Conservation (phyloP, 345 rosid genomes). For the Linum lewisii region DNA sequence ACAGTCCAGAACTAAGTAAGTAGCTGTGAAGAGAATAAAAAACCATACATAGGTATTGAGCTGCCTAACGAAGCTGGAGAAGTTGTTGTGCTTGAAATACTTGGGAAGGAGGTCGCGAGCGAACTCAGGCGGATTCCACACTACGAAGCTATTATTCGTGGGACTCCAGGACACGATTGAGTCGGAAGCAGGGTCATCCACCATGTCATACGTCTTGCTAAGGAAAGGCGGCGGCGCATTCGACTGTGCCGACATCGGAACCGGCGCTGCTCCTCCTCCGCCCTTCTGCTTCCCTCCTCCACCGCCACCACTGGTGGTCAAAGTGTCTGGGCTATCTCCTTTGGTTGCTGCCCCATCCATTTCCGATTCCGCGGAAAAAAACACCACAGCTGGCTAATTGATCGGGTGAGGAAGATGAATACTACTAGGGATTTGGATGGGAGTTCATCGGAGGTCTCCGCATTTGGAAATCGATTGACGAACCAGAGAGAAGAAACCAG, state of each 20-base stretch:
- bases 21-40: background rate
- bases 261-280: background rate
- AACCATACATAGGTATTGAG: background rate
- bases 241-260: background rate
- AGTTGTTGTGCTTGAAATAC: background rate
- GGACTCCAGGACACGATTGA: background rate
- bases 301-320: background rate
- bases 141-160: background rate
- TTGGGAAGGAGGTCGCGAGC: background rate
- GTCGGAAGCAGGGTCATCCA: background rate
- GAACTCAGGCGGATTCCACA: background rate
- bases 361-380: background rate
- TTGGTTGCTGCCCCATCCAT: background rate
- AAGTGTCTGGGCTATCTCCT: background rate
- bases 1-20: background rate
- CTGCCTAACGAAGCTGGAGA: background rate
- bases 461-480: too few relatives aligned
- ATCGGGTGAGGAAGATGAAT: too few relatives aligned
- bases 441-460: too few relatives aligned
- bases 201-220: background rate
- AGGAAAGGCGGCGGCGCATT: background rate
- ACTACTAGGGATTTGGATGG: too few relatives aligned
- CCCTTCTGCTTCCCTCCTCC: background rate
- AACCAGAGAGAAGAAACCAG: too few relatives aligned
- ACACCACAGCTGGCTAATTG: too few relatives aligned